Evolutionary conservation across 208 protist species (phyloP).

Genomic region (Paratrypanosoma confusum): DNA sequence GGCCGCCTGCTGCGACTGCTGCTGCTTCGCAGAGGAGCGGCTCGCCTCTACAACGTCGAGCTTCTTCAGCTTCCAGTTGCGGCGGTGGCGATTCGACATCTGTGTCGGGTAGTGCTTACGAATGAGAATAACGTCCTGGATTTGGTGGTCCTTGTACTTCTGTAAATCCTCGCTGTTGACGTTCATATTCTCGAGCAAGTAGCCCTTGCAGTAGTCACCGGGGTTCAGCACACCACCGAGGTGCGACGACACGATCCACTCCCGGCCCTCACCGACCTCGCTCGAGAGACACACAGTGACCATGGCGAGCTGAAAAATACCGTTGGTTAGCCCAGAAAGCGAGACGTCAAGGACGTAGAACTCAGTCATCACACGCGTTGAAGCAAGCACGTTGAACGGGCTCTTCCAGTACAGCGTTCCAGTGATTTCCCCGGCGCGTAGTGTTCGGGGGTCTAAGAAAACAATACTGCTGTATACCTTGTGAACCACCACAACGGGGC

Average conservation of each 20-base stretch:
- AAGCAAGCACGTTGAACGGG: conserved; percentile 84
- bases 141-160: conserved; percentile 56
- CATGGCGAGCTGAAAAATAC: conserved; percentile 83
- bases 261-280: conserved; percentile 94
- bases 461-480: conserved; percentile 94
- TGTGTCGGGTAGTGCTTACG: conserved; percentile 88
- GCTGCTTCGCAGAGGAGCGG: not conserved
- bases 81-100: conserved; percentile 43
- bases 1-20: conserved; percentile 10
- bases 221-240: conserved; percentile 88
- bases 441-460: conserved; percentile 93
- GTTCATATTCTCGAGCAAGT: conserved; percentile 80
- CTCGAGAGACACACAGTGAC: conserved; percentile 89
- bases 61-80: conserved; percentile 73
- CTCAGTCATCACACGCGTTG: conserved; percentile 79
- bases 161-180: conserved; percentile 87
- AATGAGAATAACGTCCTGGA: conserved; percentile 91
- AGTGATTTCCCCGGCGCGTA: conserved; percentile 88
- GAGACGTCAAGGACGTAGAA: conserved; percentile 95
- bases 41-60: conserved; percentile 54
- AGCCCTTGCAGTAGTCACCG: conserved; percentile 93
- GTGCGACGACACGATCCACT: conserved; percentile 89
- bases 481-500: conserved; percentile 88
- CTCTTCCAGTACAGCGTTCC: conserved; percentile 89
- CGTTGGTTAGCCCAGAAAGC: conserved; percentile 68